A percentile compares a stretch with the other conserved stretches of the same genome.
Evolutionary conservation across 176 grass and related monocot species (phyloP).

Genomic region (Ampelocalamus luodianensis): DNA sequence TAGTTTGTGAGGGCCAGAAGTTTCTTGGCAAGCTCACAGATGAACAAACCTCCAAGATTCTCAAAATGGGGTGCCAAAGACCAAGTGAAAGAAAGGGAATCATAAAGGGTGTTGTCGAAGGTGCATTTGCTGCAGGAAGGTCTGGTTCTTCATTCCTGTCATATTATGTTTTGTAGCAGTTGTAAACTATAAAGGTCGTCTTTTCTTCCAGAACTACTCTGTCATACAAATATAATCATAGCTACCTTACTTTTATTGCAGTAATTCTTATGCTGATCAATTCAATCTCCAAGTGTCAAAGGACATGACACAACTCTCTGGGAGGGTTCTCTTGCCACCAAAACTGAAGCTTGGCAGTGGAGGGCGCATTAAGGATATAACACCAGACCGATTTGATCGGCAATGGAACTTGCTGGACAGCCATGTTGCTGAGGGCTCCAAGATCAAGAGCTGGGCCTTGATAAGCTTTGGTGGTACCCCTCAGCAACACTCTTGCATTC

Average conservation of each 20-base stretch:
- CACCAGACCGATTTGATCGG: slow-evolving; percentile 74
- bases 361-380: slow-evolving; percentile 78
- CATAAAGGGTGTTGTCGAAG: slow-evolving; percentile 75
- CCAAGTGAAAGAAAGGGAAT: slow-evolving; percentile 84
- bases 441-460: slow-evolving; percentile 80
- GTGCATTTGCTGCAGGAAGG: slow-evolving; percentile 64
- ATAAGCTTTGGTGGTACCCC: slow-evolving; percentile 90
- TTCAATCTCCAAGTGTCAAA: slow-evolving; percentile 81
- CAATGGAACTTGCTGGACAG: slow-evolving; percentile 91
- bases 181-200: slow-evolving; percentile 1
- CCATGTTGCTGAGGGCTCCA: slow-evolving; percentile 83
- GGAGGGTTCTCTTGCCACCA: slow-evolving; percentile 88
- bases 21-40: slow-evolving; percentile 92
- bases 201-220: background rate
- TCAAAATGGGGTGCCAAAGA: slow-evolving; percentile 88
- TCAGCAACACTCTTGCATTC: slow-evolving; percentile 71
- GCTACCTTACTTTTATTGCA: slow-evolving; percentile 53
- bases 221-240: slow-evolving; percentile 28
- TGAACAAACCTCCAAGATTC: slow-evolving; percentile 80
- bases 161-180: slow-evolving; percentile 24
- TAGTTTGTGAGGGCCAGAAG: slow-evolving; percentile 91
- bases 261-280: slow-evolving; percentile 66
- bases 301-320: slow-evolving; percentile 89
- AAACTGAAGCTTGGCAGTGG: slow-evolving; percentile 82
- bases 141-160: slow-evolving; percentile 41